These are phyloP conservation scores for Glycine latifolia DNA, from an alignment of 306 rosid species.

Conservation along the genomic window DNA sequence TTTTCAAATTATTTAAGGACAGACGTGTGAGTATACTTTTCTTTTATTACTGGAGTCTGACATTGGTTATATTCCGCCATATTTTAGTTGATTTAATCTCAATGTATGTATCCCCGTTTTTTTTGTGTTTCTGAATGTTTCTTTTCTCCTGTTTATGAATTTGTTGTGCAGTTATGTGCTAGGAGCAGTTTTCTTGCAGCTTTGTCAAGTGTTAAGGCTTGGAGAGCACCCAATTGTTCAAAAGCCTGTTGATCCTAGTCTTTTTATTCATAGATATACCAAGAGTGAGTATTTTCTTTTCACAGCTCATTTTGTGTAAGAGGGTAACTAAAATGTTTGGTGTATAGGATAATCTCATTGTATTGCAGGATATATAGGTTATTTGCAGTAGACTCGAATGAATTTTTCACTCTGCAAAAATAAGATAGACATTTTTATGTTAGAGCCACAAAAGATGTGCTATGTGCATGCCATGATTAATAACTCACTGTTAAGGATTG, in stretches of 20 bases:
- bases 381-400: not conserved
- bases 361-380: constrained; percentile 18
- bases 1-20: constrained; percentile 69
- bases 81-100: constrained; percentile 15
- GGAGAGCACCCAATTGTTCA: constrained; percentile 72
- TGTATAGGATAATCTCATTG: constrained; percentile 15
- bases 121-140: constrained; percentile 39
- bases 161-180: constrained; percentile 69
- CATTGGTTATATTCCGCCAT: constrained; percentile 10
- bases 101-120: constrained; percentile 26
- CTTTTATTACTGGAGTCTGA: constrained; percentile 17
- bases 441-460: not conserved
- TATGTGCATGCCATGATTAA: not conserved
- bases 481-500: not conserved
- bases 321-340: constrained; percentile 16
- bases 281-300: constrained; percentile 59
- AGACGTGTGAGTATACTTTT: constrained; percentile 71
- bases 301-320: constrained; percentile 25
- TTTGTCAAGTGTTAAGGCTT: constrained; percentile 73
- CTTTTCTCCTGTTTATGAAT: constrained; percentile 37
- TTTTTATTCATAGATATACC: constrained; percentile 70
- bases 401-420: constrained; percentile 7
- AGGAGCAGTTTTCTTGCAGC: constrained; percentile 86
- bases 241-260: constrained; percentile 85
- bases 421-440: constrained; percentile 13